Evolutionary conservation across 2,329 filamentous ascomycete genomes (phyloP).

Genomic region (Graphiopsis chlorocephala): DNA sequence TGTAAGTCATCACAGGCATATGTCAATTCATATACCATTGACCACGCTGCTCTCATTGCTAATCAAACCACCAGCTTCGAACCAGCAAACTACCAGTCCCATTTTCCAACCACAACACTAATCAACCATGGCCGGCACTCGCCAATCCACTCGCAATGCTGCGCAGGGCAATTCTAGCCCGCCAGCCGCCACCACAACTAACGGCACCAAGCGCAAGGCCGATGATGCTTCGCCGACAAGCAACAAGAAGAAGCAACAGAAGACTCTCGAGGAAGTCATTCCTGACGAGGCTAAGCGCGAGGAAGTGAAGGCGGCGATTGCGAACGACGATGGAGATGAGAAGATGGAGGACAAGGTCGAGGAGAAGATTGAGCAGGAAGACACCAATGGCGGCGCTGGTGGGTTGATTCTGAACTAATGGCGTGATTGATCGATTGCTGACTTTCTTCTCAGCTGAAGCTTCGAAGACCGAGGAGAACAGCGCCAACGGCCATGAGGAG

Average conservation of each 20-base stretch:
- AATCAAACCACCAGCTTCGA: not conserved
- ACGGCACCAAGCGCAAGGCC: constrained; percentile 40
- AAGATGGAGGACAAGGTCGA: not conserved
- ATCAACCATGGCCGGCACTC: constrained; percentile 26
- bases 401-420: constrained; percentile 18
- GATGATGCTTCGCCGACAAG: constrained; percentile 29
- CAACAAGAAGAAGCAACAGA: constrained; percentile 48
- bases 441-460: constrained; percentile 13
- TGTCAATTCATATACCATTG: not conserved
- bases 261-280: constrained; percentile 53
- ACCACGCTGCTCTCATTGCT: not conserved
- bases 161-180: constrained; percentile 22
- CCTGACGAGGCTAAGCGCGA: constrained; percentile 35
- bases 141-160: not conserved
- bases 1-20: not conserved
- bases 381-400: constrained; percentile 15
- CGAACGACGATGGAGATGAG: constrained; percentile 9
- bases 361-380: constrained; percentile 21
- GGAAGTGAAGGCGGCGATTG: constrained; percentile 19
- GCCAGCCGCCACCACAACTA: constrained; percentile 21
- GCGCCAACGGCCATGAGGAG: constrained; percentile 22
- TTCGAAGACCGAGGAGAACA: constrained; percentile 26
- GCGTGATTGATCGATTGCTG: not conserved
- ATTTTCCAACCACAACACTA: not conserved
- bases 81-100: not conserved